Conservation (phyloP, 257 asterid species). For the Eucommia ulmoides region DNA sequence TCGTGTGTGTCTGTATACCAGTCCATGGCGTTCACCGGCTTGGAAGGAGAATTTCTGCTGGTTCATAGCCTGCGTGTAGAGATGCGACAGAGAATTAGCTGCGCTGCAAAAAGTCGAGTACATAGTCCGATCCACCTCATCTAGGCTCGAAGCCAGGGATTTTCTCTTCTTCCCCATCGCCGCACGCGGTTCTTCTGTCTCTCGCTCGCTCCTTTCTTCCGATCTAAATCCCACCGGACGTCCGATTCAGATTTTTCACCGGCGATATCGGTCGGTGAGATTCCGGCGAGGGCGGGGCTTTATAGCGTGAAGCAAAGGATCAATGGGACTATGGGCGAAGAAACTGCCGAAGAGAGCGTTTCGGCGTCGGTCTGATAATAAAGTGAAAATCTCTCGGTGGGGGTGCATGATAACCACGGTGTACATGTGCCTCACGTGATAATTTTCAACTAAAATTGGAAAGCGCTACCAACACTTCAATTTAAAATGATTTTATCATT, state of each 20-base stretch:
- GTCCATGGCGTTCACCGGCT: constrained; percentile 16
- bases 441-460: too few relatives aligned
- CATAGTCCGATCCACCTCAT: constrained; percentile 18
- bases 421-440: too few relatives aligned
- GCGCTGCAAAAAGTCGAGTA: constrained; percentile 12
- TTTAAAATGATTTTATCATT: too few relatives aligned
- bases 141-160: constrained; percentile 12
- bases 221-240: too few relatives aligned
- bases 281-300: not conserved
- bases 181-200: not conserved
- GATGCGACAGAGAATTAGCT: constrained; percentile 16
- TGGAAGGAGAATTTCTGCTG: constrained; percentile 14
- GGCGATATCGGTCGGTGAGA: not conserved
- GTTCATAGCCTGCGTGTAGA: constrained; percentile 14
- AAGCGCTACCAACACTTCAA: too few relatives aligned
- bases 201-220: not conserved
- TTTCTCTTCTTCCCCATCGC: constrained; percentile 14
- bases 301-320: too few relatives aligned
- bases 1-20: constrained; percentile 6
- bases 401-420: too few relatives aligned
- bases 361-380: too few relatives aligned
- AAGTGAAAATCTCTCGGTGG: too few relatives aligned
- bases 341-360: too few relatives aligned
- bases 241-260: not conserved
- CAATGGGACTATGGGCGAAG: too few relatives aligned